Base-by-base conservation (phyloP, 306 rosid genomes). In the Cotoneaster glaucophyllus region DNA sequence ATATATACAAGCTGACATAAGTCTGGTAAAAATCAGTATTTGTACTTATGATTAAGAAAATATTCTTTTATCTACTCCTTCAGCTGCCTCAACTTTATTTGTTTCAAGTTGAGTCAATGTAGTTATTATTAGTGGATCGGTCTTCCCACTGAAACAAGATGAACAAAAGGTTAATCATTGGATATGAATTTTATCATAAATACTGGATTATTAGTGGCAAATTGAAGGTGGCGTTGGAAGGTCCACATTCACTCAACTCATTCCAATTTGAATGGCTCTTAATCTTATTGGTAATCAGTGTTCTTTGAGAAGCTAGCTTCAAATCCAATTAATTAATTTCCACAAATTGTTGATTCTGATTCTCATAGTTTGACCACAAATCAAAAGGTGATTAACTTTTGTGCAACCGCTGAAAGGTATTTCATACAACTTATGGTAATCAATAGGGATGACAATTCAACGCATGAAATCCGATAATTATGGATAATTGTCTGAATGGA, bases 131-230 rank as follows among this genome's bases (percentile, higher is more conserved):
- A 66, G 72, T 75, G 73, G 79, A 53, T 8, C 25, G 53, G 73
- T 75, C 79, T 48, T 74, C 39, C 73, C 79, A 75, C 78, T 75
- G 18, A 37, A 48, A 48, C 4, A 34, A 39, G 58, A 58, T 24
- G 18, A 41, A 37, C 0, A 6, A 26, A 17, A 24, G 18, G 28
- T 64, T 3, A 11, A 19, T 19, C 21, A 17, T 74, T 31, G 26
- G 58, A 61, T 29, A 28, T 18, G 77, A 63, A 15, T 48, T 48
- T 48, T 74, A 45, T 63, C 1, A 48, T 45, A 21, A 28, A 52
- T 43, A 63, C 22, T 22, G 13, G 29, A 14, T 29, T 8, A 37
- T 74, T 11, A 64, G 52, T 52, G 69, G 64, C 53, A 17, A 29
- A 64, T 18, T 64, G 45, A 63, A 48, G 53, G 64, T 50, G 31